These are phyloP conservation scores for Citrullus amarus DNA, from an alignment of 306 rosid genomes.

Conservation along the genomic window DNA sequence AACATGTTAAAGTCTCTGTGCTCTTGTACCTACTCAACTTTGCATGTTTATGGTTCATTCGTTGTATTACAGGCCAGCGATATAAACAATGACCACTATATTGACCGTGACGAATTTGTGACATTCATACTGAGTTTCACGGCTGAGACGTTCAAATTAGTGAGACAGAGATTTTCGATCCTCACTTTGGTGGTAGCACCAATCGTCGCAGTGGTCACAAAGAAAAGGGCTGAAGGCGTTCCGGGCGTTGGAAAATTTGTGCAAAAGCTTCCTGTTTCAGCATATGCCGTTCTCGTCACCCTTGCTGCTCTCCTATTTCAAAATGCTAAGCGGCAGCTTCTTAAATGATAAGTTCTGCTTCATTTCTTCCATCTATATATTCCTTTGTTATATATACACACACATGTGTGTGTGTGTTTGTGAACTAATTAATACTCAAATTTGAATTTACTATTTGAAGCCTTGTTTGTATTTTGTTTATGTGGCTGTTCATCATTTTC, in stretches of 20 bases:
- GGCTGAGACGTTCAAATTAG: conserved; percentile 31
- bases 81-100: conserved; percentile 41
- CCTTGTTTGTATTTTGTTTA: neutral
- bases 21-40: too few relatives aligned
- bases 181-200: conserved; percentile 74
- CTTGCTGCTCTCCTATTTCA: conserved; percentile 45
- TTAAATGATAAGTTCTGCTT: neutral
- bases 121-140: conserved; percentile 41
- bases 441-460: neutral
- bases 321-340: conserved; percentile 4
- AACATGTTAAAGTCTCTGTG: too few relatives aligned
- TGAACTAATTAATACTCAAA: neutral
- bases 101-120: conserved; percentile 47
- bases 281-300: conserved; percentile 63
- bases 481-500: neutral
- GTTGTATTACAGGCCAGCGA: conserved; percentile 41
- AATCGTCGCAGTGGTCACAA: conserved; percentile 63
- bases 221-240: conserved; percentile 71
- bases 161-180: conserved; percentile 47
- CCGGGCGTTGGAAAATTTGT: conserved; percentile 73
- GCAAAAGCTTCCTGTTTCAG: conserved; percentile 49
- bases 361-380: neutral
- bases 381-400: neutral
- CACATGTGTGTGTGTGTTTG: neutral
- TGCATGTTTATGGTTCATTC: neutral